phyloP scores from a whole-genome alignment of 2,329 filamentous ascomycete genomes.

The Sporothrix sp. region DNA sequence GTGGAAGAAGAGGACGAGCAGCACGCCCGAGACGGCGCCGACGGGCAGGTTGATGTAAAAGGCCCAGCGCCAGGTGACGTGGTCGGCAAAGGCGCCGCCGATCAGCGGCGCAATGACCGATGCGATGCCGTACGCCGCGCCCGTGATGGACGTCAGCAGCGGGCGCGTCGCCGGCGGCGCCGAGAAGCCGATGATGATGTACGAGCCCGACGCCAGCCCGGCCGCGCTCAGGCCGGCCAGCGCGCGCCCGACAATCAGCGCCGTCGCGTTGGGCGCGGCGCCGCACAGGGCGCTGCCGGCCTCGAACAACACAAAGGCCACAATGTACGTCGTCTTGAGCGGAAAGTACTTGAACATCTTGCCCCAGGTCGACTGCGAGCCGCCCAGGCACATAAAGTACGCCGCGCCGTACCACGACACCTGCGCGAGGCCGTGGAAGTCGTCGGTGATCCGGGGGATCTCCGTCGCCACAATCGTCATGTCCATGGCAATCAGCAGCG shows the following conservation, averaged over 20 bases:
- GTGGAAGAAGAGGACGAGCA: slow-evolving; percentile 27
- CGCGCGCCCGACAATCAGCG: slow-evolving; percentile 38
- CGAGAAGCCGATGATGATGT: slow-evolving; percentile 32
- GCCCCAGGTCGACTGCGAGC: slow-evolving; percentile 37
- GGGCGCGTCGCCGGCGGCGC: slow-evolving; percentile 19
- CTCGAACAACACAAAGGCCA: slow-evolving; percentile 18
- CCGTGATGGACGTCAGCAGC: slow-evolving; percentile 22
- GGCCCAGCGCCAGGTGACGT: slow-evolving; percentile 24
- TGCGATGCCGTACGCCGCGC: slow-evolving; percentile 21
- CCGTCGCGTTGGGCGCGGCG: slow-evolving; percentile 33
- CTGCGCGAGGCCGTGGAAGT: slow-evolving; percentile 41
- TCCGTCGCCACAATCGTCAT: slow-evolving; percentile 49
- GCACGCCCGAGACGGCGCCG: slow-evolving; percentile 21
- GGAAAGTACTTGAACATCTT: slow-evolving; percentile 44
- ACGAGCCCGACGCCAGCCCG: slow-evolving; percentile 29
- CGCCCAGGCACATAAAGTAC: slow-evolving; percentile 40
- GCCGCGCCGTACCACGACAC: slow-evolving; percentile 51
- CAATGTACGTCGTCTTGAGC: slow-evolving; percentile 17
- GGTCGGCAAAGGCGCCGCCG: slow-evolving; percentile 22
- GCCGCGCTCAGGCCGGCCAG: slow-evolving; percentile 38
- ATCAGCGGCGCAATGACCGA: slow-evolving; percentile 23
- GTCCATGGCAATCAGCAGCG: slow-evolving; percentile 41
- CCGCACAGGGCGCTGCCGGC: slow-evolving; percentile 32
- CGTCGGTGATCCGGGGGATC: slow-evolving; percentile 46
- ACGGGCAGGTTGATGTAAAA: slow-evolving; percentile 27